A percentile compares a stretch with the other conserved stretches of the same genome.
phyloP scores from a whole-genome alignment of 2,329 filamentous ascomycete species.

The Penicillium polonicum region DNA sequence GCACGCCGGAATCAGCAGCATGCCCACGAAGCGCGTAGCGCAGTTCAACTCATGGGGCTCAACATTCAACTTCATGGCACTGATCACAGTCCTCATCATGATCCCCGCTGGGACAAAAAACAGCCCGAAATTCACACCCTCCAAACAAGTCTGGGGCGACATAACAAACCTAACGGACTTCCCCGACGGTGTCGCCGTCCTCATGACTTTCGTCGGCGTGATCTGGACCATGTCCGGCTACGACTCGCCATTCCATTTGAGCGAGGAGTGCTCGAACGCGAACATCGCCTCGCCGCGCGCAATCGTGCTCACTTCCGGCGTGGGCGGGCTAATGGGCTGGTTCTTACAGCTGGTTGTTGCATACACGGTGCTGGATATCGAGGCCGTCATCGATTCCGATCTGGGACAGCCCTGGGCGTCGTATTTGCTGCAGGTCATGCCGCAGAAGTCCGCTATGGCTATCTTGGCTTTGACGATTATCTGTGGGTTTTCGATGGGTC shows the following conservation, averaged over 20 bases:
- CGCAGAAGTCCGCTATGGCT: conserved; percentile 59
- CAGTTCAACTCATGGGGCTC: conserved; percentile 69
- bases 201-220: conserved; percentile 70
- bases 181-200: conserved; percentile 64
- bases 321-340: conserved; percentile 69
- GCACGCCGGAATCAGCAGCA: conserved; percentile 65
- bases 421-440: conserved; percentile 65
- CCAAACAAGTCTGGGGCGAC: conserved; percentile 61
- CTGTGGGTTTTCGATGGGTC: conserved; percentile 69
- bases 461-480: conserved; percentile 66
- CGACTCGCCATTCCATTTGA: conserved; percentile 69
- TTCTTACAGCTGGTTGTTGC: conserved; percentile 71
- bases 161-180: conserved; percentile 67
- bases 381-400: conserved; percentile 57
- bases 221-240: conserved; percentile 70
- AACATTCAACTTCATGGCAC: conserved; percentile 67
- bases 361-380: conserved; percentile 67
- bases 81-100: conserved; percentile 65
- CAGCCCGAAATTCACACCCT: conserved; percentile 58
- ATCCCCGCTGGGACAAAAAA: conserved; percentile 63
- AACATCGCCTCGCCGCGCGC: conserved; percentile 68
- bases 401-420: conserved; percentile 70
- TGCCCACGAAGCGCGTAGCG: conserved; percentile 70
- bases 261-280: conserved; percentile 73
- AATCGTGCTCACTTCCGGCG: conserved; percentile 66